Evolutionary conservation across 2,329 filamentous ascomycete species (phyloP).

Genomic region (Colletotrichum euphorbiae): DNA sequence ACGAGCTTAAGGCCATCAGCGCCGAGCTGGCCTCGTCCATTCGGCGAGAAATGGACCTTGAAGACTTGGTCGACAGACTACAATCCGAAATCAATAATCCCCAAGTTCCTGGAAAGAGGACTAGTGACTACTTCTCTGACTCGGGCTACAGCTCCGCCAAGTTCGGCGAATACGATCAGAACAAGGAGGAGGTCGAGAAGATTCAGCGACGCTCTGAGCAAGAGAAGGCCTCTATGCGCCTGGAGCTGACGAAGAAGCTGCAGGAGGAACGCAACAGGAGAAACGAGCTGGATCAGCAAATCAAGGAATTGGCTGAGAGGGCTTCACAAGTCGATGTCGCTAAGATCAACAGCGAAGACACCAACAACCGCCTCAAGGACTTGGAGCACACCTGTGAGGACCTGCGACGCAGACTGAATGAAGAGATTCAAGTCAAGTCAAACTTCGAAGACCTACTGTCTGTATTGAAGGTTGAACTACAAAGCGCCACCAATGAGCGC

Average conservation of each 20-base stretch:
- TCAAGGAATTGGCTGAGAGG: slow-evolving; percentile 83
- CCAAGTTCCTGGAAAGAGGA: slow-evolving; percentile 73
- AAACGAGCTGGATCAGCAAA: slow-evolving; percentile 83
- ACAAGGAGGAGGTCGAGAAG: slow-evolving; percentile 80
- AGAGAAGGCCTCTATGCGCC: slow-evolving; percentile 86
- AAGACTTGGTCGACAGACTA: slow-evolving; percentile 90
- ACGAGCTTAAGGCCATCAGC: slow-evolving; percentile 93
- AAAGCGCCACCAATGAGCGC: slow-evolving; percentile 85
- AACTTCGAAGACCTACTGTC: slow-evolving; percentile 94
- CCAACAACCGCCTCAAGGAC: slow-evolving; percentile 75
- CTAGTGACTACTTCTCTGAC: slow-evolving; percentile 98
- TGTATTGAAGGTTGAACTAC: slow-evolving; percentile 84
- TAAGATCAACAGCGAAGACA: slow-evolving; percentile 67
- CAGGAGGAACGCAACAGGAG: slow-evolving; percentile 86
- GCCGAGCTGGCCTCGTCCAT: slow-evolving; percentile 93
- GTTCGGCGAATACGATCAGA: slow-evolving; percentile 74
- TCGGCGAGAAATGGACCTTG: slow-evolving; percentile 93
- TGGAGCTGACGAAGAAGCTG: slow-evolving; percentile 83
- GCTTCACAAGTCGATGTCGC: slow-evolving; percentile 72
- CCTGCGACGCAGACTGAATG: slow-evolving; percentile 80
- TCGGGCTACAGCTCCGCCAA: slow-evolving; percentile 89
- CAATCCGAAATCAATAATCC: slow-evolving; percentile 79
- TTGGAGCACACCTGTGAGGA: slow-evolving; percentile 86
- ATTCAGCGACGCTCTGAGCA: slow-evolving; percentile 88
- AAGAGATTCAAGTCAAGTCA: slow-evolving; percentile 88